These are phyloP conservation scores for Mucor irregularis DNA, from an alignment of 371 early-diverging fungal genomes.

Conservation along the genomic window DNA sequence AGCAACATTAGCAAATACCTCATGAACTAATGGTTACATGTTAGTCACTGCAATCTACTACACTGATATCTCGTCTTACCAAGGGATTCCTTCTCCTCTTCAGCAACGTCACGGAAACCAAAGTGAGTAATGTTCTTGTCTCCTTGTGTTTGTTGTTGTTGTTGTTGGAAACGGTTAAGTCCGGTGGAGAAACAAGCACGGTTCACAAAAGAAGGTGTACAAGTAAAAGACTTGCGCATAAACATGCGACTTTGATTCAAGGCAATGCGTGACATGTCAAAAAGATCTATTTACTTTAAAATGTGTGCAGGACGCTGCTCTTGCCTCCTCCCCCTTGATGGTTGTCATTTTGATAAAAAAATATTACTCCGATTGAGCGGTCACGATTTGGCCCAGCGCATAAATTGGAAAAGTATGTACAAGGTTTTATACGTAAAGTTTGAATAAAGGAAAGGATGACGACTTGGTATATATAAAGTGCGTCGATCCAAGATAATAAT, in stretches of 20 bases:
- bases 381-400: too few species aligned
- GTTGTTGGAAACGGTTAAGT: conserved; percentile 5
- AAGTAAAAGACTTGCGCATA: conserved; percentile 1
- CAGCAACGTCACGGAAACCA: conserved; percentile 87
- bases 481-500: too few species aligned
- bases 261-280: conserved; percentile 9
- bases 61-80: conserved; percentile 45
- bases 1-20: conserved; percentile 93
- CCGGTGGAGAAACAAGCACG: conserved; percentile 16
- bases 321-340: too few species aligned
- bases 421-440: too few species aligned
- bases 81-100: conserved; percentile 82
- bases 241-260: conserved; percentile 9
- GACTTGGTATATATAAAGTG: too few species aligned
- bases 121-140: conserved; percentile 74
- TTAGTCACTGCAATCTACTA: too few species aligned
- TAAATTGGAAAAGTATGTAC: too few species aligned
- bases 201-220: background rate
- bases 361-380: too few species aligned
- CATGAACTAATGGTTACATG: conserved; percentile 61
- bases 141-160: conserved; percentile 3
- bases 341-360: too few species aligned
- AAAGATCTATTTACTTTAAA: too few species aligned
- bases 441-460: too few species aligned
- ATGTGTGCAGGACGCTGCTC: too few species aligned